Evolutionary conservation across 768 basidiomycete genomes (phyloP).

Genomic region (Tylopilus vinaceipallidus): DNA sequence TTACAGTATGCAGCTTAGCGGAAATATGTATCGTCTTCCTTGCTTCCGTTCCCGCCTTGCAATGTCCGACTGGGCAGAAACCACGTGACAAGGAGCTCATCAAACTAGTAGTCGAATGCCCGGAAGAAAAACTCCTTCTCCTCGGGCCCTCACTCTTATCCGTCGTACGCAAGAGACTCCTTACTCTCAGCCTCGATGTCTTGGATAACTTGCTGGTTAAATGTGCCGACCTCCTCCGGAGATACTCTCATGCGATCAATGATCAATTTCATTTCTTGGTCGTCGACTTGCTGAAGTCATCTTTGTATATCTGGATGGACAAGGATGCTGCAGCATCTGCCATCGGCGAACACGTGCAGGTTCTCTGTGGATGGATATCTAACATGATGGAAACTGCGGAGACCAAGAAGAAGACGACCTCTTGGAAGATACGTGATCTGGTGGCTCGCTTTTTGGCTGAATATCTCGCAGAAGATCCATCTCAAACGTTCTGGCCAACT

Average conservation of each 20-base stretch:
- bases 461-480: conserved; percentile 61
- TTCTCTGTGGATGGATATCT: conserved; percentile 56
- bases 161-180: conserved; percentile 51
- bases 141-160: conserved; percentile 56
- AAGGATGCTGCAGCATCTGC: conserved; percentile 31
- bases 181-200: conserved; percentile 50
- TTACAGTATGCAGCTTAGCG: conserved; percentile 36
- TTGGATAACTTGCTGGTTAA: conserved; percentile 54
- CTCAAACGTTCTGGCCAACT: conserved; percentile 46
- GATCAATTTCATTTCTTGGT: conserved; percentile 52
- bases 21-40: conserved; percentile 60
- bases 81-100: conserved; percentile 62
- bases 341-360: conserved; percentile 43
- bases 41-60: conserved; percentile 60
- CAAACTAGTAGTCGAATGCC: conserved; percentile 48
- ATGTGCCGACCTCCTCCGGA: conserved; percentile 48
- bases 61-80: conserved; percentile 53
- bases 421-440: conserved; percentile 68
- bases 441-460: conserved; percentile 62
- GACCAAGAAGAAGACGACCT: conserved; percentile 40
- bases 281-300: conserved; percentile 63
- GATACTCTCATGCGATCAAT: conserved; percentile 55
- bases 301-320: conserved; percentile 56
- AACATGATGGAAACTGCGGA: conserved; percentile 37
- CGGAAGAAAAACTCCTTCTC: conserved; percentile 54